phyloP scores from a whole-genome alignment of 805 yeast genomes.

The Pichia gijzeniarum region DNA sequence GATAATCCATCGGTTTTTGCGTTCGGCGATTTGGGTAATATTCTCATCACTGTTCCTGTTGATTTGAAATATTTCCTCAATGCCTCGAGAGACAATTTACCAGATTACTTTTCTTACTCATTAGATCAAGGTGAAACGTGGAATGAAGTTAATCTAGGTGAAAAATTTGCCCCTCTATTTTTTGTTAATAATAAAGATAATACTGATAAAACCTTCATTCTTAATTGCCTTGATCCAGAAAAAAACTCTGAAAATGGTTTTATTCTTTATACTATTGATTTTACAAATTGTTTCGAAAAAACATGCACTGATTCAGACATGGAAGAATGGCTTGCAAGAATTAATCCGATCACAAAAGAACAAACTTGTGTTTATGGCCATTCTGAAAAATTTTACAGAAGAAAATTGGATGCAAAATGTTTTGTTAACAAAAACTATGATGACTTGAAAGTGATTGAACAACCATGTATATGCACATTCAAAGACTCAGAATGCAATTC shows the following conservation, averaged over 20 bases:
- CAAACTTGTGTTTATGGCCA: conserved; percentile 65
- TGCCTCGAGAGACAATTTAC: conserved; percentile 29
- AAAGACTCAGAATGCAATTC: conserved; percentile 65
- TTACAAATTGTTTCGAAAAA: conserved; percentile 45
- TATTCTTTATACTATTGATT: conserved; percentile 41
- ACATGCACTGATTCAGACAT: conserved; percentile 47
- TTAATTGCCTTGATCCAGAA: conserved; percentile 36
- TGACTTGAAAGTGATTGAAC: conserved; percentile 42
- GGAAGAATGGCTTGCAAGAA: conserved; percentile 58
- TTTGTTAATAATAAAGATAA: conserved; percentile 57
- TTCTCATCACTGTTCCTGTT: conserved; percentile 54
- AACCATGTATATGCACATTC: conserved; percentile 57
- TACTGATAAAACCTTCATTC: conserved; percentile 51
- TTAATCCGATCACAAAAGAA: conserved; percentile 24
- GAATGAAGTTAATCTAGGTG: conserved; percentile 44
- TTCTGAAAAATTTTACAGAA: conserved; percentile 53
- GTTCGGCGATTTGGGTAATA: conserved; percentile 75
- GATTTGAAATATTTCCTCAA: conserved; percentile 13
- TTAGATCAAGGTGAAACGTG: conserved; percentile 71
- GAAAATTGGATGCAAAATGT: conserved; percentile 62
- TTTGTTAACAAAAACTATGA: conserved; percentile 42
- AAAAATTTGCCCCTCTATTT: conserved; percentile 21
- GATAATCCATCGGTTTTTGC: conserved; percentile 48
- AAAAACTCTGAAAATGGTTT: conserved; percentile 13
- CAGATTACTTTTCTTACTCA: conserved; percentile 39